These are phyloP conservation scores for Chytriomyces sp. DNA, from an alignment of 192 early-diverging fungal species.

Conservation along the genomic window DNA sequence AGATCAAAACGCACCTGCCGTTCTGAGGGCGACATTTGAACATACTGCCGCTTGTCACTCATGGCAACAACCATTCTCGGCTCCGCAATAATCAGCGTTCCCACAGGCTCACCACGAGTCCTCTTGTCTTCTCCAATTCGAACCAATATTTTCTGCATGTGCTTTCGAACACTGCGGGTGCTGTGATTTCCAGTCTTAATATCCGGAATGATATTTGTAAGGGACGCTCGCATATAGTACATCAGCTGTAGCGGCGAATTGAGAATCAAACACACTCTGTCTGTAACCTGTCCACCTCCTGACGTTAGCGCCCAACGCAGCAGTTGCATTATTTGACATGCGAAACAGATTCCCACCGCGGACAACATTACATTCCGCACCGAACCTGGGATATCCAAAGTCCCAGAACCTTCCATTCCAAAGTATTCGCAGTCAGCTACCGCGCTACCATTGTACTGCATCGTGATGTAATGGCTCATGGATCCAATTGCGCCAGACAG, in stretches of 20 bases:
- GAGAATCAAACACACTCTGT: not conserved
- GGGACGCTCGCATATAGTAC: conserved; percentile 4
- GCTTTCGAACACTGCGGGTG: not conserved
- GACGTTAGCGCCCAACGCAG: conserved; percentile 13
- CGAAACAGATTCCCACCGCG: not conserved
- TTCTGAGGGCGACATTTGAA: not conserved
- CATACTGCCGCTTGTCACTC: conserved; percentile 6
- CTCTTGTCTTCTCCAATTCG: conserved; percentile 27
- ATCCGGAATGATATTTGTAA: conserved; percentile 12
- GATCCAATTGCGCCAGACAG: conserved; percentile 16
- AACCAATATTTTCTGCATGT: conserved; percentile 5
- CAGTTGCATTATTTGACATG: conserved; percentile 5
- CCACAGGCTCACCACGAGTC: conserved; percentile 10
- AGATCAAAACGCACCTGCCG: not conserved
- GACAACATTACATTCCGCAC: not conserved
- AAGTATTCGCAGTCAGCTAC: conserved; percentile 8
- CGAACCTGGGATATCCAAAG: not conserved
- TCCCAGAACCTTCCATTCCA: conserved; percentile 17
- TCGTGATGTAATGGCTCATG: conserved; percentile 20
- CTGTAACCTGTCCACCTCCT: not conserved
- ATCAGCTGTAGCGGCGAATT: not conserved
- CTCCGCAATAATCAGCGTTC: not conserved
- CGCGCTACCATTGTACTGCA: conserved; percentile 14
- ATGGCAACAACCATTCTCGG: not conserved
- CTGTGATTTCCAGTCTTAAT: conserved; percentile 7